phyloP scores from a whole-genome alignment of 2,329 filamentous ascomycete genomes.

The Colletotrichum sp. region DNA sequence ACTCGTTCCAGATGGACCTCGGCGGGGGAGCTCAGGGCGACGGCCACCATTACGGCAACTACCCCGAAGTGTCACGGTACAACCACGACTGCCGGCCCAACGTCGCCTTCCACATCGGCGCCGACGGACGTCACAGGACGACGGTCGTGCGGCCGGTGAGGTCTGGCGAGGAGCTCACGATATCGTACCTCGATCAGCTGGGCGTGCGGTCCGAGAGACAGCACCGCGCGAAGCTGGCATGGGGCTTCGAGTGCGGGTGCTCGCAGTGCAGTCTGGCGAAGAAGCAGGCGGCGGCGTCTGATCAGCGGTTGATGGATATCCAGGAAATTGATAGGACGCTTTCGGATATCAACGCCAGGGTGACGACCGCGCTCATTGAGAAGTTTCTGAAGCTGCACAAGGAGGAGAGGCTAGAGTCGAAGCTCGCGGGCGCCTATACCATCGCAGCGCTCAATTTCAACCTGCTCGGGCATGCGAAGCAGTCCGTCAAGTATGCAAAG shows the following conservation, averaged over 20 bases:
- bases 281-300: slow-evolving; percentile 33
- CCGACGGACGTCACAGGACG: slow-evolving; percentile 41
- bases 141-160: slow-evolving; percentile 41
- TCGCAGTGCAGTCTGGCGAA: slow-evolving; percentile 36
- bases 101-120: slow-evolving; percentile 44
- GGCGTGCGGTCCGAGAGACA: slow-evolving; percentile 29
- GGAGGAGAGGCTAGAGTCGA: slow-evolving; percentile 42
- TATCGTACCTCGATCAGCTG: slow-evolving; percentile 45
- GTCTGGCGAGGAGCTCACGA: slow-evolving; percentile 47
- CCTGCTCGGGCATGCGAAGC: slow-evolving; percentile 40
- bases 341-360: slow-evolving; percentile 4
- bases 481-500: slow-evolving; percentile 40
- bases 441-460: slow-evolving; percentile 44
- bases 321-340: slow-evolving; percentile 28
- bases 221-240: slow-evolving; percentile 32
- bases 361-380: slow-evolving; percentile 40
- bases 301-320: slow-evolving; percentile 41
- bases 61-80: slow-evolving; percentile 34
- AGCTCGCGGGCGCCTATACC: slow-evolving; percentile 38
- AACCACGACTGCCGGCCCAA: slow-evolving; percentile 53
- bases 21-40: slow-evolving; percentile 7
- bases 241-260: slow-evolving; percentile 48
- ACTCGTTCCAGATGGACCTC: slow-evolving; percentile 24
- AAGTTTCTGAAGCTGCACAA: slow-evolving; percentile 40
- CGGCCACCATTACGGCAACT: slow-evolving; percentile 22